phyloP scores from a whole-genome alignment of 768 basidiomycete genomes.

The Lentinus brumalis region DNA sequence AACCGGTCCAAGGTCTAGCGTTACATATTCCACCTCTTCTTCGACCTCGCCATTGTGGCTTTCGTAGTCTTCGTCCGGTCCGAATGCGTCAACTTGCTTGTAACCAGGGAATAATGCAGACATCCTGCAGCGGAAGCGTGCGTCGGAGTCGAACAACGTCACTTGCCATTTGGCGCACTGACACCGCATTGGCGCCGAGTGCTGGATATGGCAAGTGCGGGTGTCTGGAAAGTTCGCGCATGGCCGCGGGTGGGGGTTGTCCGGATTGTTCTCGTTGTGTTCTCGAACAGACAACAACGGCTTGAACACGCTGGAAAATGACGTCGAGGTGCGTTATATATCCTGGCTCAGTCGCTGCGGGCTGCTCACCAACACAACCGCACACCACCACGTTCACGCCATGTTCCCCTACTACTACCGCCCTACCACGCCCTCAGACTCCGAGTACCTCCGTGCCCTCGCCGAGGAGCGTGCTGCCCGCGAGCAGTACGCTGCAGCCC shows the following conservation, averaged over 20 bases:
- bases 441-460: constrained; percentile 29
- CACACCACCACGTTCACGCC: constrained; percentile 1
- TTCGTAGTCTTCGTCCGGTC: constrained; percentile 67
- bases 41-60: constrained; percentile 40
- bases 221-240: too few relatives aligned
- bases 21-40: constrained; percentile 67
- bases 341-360: background rate
- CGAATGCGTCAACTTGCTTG: constrained; percentile 67
- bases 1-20: constrained; percentile 69
- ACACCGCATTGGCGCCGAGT: too few relatives aligned
- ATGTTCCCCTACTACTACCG: constrained; percentile 17
- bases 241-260: too few relatives aligned
- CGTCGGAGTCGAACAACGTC: too few relatives aligned
- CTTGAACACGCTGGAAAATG: background rate
- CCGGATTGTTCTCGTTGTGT: background rate
- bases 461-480: constrained; percentile 33
- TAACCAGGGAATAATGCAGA: constrained; percentile 55
- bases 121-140: background rate
- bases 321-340: background rate
- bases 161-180: too few relatives aligned
- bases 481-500: constrained; percentile 28
- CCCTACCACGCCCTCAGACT: constrained; percentile 14
- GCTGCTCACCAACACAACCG: background rate
- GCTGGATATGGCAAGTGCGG: too few relatives aligned
- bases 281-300: background rate